phyloP scores from a whole-genome alignment of 176 grass and related monocot species.

The Cymbopogon citratus region DNA sequence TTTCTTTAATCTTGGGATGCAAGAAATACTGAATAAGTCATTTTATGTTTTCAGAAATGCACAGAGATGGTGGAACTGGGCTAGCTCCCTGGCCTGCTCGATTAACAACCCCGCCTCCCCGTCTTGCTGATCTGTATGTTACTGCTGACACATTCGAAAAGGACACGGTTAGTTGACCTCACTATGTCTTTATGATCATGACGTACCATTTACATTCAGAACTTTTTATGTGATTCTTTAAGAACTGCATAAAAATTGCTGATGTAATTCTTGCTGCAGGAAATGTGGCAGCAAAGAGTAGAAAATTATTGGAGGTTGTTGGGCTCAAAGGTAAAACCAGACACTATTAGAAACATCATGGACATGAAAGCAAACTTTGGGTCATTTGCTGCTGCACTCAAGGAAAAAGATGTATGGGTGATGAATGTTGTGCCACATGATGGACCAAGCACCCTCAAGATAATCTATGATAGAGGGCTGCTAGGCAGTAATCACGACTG shows the following conservation, averaged over 20 bases:
- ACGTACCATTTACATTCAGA: not conserved
- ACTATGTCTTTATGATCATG: conserved; percentile 10
- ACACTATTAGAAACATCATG: conserved; percentile 89
- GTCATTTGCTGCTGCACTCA: conserved; percentile 91
- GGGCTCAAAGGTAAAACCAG: conserved; percentile 58
- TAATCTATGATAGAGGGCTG: conserved; percentile 92
- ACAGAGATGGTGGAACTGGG: conserved; percentile 78
- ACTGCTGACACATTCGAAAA: conserved; percentile 79
- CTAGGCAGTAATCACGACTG: conserved; percentile 83
- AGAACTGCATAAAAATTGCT: conserved; percentile 8
- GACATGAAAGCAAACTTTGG: conserved; percentile 98
- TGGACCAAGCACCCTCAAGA: conserved; percentile 86
- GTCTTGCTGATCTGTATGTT: conserved; percentile 85
- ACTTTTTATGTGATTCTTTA: conserved; percentile 10
- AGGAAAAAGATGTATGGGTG: conserved; percentile 89
- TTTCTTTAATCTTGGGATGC: conserved; percentile 13
- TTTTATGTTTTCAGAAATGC: conserved; percentile 71
- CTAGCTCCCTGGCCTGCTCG: conserved; percentile 95
- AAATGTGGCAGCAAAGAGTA: conserved; percentile 91
- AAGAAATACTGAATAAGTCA: conserved; percentile 18
- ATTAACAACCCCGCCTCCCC: conserved; percentile 70
- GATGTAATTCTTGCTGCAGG: conserved; percentile 46
- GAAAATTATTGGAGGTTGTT: conserved; percentile 84
- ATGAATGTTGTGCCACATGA: conserved; percentile 93
- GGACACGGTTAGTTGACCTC: conserved; percentile 60